These are phyloP conservation scores for Syncephalis fuscata DNA, from an alignment of 371 early-diverging fungal genomes.

Conservation along the genomic window DNA sequence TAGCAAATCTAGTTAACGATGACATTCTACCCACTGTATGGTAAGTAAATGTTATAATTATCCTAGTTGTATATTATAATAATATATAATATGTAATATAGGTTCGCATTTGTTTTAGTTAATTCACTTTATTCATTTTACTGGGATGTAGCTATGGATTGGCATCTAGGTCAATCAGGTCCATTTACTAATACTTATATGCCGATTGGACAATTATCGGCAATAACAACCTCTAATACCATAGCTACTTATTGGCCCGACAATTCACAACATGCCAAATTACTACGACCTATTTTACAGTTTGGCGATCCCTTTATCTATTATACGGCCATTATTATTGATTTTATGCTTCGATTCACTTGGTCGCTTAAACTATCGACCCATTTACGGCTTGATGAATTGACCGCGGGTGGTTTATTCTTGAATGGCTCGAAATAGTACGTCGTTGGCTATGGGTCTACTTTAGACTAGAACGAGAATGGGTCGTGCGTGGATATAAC, in stretches of 20 bases:
- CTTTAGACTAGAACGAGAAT: conserved; percentile 69
- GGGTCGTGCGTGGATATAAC: not conserved
- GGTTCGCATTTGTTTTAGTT: conserved; percentile 58
- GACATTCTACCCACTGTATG: not conserved
- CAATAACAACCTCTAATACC: not conserved
- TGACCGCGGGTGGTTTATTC: conserved; percentile 54
- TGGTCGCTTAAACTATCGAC: conserved; percentile 73
- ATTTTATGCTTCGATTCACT: conserved; percentile 64
- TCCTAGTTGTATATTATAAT: not conserved
- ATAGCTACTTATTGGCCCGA: conserved; percentile 1
- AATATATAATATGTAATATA: conserved; percentile 8
- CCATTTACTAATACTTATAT: too few relatives aligned
- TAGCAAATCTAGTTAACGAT: not conserved
- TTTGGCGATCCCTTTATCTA: conserved; percentile 45
- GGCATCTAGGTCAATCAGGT: conserved; percentile 42
- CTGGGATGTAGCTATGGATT: conserved; percentile 89
- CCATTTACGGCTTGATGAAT: conserved; percentile 39
- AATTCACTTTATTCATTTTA: conserved; percentile 86
- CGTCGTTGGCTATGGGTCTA: conserved; percentile 87
- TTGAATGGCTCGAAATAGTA: conserved; percentile 62
- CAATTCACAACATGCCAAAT: not conserved
- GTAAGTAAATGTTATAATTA: not conserved
- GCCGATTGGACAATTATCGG: too few relatives aligned
- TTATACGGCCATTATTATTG: conserved; percentile 48
- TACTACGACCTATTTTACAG: conserved; percentile 40